Percentiles rank a stretch among this genome's conserved stretches.
These are phyloP conservation scores for Wickerhamomyces hampshirensis DNA, from an alignment of 805 yeast genomes.

Conservation along the genomic window DNA sequence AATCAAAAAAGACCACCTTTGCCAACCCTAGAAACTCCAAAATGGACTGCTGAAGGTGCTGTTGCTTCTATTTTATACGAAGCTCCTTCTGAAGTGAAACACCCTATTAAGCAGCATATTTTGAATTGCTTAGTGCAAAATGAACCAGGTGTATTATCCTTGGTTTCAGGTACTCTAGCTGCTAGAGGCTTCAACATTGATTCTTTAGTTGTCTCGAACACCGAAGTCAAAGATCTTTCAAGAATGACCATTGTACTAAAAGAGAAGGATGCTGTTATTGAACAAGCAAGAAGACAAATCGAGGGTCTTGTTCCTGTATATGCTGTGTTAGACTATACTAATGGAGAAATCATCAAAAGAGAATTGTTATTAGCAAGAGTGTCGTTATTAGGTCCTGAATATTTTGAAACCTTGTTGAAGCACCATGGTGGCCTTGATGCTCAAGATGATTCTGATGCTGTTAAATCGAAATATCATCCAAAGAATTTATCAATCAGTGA, in stretches of 20 bases:
- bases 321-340: constrained; percentile 92
- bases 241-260: constrained; percentile 94
- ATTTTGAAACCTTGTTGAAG: constrained; percentile 88
- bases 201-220: constrained; percentile 92
- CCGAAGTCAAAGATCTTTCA: constrained; percentile 91
- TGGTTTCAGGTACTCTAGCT: constrained; percentile 92
- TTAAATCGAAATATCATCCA: constrained; percentile 64
- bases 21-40: constrained; percentile 90
- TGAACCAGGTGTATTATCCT: constrained; percentile 95
- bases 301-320: constrained; percentile 98
- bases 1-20: constrained; percentile 83
- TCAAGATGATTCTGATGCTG: constrained; percentile 24
- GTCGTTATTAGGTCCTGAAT: constrained; percentile 95
- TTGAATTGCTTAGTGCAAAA: constrained; percentile 96
- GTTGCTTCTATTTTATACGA: constrained; percentile 94
- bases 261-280: constrained; percentile 94
- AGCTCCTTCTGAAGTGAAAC: constrained; percentile 54
- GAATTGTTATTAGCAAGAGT: constrained; percentile 90
- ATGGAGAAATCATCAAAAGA: constrained; percentile 84
- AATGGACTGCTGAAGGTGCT: constrained; percentile 95
- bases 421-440: constrained; percentile 52
- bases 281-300: constrained; percentile 96
- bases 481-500: constrained; percentile 85
- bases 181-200: constrained; percentile 99
- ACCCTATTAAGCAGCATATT: constrained; percentile 79